Base-by-base conservation (phyloP, 345 rosid species). In the Pistacia integerrima region DNA sequence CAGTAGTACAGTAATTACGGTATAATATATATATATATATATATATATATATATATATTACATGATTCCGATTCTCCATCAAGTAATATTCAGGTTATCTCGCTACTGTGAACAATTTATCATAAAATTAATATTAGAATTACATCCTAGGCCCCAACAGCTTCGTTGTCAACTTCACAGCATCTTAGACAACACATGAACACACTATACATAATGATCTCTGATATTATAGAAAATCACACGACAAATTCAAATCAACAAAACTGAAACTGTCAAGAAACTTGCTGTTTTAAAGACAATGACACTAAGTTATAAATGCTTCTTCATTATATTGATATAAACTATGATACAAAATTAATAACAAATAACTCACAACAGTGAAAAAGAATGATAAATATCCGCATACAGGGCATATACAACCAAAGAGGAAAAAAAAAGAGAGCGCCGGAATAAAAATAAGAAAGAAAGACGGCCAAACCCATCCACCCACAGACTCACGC, bases 261-360 rank as follows among this genome's bases (percentile, higher is more conserved):
- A 28, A 52, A 51, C 25, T 38, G 16, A 33, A 55, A 18, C 10
- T 17, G 35, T 69, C 13, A 1, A 57, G 66, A 30, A 25, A 46
- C 55, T 46, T 18, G 76, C 69, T 49, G 49, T 18, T 30, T 51
- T 52, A 35, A 59, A 7, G 41, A 7, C 75, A 72, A 72, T 22
- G 9, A 1, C 20, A 60, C 35, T 30, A 3, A 7, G 67, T 30
- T 59, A 58, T 16, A 13, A 49, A 16, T 68, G 64, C 36, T 41
- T 22, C 46, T 66, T 72, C 67, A 0, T 46, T 36, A 64, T 38
- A 71, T 10, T 49, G 25, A 25, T 22, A 61, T 60, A 22, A n/a
- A 62, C 67, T 70, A 77, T 52, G 36, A 70, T 70, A 77, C 75
- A 70, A 62, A 70, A 70, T 62, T 10, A 41, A 77, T 46, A 2